Percentiles rank a stretch among this genome's conserved stretches.
Evolutionary conservation across 164 flowering plant genomes (phyloP).

Genomic region (Berberis thunbergii): DNA sequence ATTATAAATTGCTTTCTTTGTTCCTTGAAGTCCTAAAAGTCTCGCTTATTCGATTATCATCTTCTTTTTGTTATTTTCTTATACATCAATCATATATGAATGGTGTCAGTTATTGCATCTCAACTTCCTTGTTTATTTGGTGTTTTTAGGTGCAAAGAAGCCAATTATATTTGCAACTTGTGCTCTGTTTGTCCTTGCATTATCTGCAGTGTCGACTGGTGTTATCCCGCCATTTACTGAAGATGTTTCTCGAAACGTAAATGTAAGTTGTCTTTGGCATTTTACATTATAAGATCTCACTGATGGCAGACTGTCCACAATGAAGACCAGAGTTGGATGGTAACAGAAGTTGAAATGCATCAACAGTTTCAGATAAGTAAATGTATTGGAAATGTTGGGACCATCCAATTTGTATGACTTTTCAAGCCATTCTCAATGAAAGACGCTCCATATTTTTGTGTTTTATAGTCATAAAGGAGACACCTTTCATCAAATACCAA

Average conservation of each 20-base stretch:
- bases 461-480: too few species aligned
- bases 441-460: too few species aligned
- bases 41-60: too few species aligned
- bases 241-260: constrained; percentile 71
- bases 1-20: background rate
- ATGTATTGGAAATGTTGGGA: too few species aligned
- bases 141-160: constrained; percentile 48
- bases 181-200: constrained; percentile 50
- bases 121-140: constrained; percentile 2
- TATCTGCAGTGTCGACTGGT: constrained; percentile 43
- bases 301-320: too few species aligned
- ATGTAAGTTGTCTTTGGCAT: constrained; percentile 41
- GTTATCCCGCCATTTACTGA: constrained; percentile 64
- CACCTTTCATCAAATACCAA: too few species aligned
- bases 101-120: background rate
- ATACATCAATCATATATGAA: background rate
- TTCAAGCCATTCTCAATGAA: too few species aligned
- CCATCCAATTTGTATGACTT: too few species aligned
- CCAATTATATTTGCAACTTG: constrained; percentile 33
- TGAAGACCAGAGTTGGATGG: too few species aligned
- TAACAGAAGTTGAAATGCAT: too few species aligned
- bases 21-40: background rate
- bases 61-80: too few species aligned
- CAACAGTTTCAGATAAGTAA: too few species aligned
- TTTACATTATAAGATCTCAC: background rate